A percentile compares a stretch with the other conserved stretches of the same genome.
phyloP scores from a whole-genome alignment of 148 eudicot species.

The Diospyros lotus region DNA sequence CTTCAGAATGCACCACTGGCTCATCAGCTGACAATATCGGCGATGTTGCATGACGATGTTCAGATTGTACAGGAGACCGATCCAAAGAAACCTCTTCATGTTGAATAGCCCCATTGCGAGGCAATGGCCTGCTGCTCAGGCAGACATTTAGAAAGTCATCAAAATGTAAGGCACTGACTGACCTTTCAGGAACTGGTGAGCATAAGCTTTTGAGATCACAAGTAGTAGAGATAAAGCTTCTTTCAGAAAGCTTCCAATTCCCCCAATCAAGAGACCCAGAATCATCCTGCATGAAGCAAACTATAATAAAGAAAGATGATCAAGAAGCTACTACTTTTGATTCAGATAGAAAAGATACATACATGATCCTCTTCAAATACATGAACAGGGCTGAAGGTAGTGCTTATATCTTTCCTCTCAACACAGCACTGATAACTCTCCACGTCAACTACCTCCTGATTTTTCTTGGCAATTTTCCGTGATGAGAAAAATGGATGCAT shows the following conservation, averaged over 20 bases:
- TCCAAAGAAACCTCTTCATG: slow-evolving; percentile 28
- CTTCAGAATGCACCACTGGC: slow-evolving; percentile 29
- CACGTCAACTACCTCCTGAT: slow-evolving; percentile 32
- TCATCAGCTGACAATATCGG: slow-evolving; percentile 28
- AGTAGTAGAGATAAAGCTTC: slow-evolving; percentile 21
- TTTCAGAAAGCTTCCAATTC: slow-evolving; percentile 57
- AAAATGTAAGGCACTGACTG: slow-evolving; percentile 33
- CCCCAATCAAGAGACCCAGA: slow-evolving; percentile 57
- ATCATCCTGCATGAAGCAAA: slow-evolving; percentile 41
- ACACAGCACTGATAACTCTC: slow-evolving; percentile 34
- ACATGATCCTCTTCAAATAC: slow-evolving; percentile 77
- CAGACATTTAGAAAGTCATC: slow-evolving; percentile 30
- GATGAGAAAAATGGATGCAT: slow-evolving; percentile 87
- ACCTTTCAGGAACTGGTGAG: slow-evolving; percentile 28
- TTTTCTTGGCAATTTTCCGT: slow-evolving; percentile 52
- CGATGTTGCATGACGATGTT: slow-evolving; percentile 3
- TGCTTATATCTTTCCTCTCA: slow-evolving; percentile 37
- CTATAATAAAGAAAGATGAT: not conserved
- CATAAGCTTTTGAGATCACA: slow-evolving; percentile 22
- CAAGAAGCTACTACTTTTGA: not conserved
- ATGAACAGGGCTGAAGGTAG: slow-evolving; percentile 63
- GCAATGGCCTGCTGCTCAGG: slow-evolving; percentile 20
- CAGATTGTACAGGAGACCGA: slow-evolving; percentile 2
- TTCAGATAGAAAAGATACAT: slow-evolving; percentile 11
- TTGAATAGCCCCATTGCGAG: slow-evolving; percentile 22